Percentiles rank a stretch among this genome's conserved stretches.
These are phyloP conservation scores for Amanita molliuscula DNA, from an alignment of 768 basidiomycete species.

Conservation along the genomic window DNA sequence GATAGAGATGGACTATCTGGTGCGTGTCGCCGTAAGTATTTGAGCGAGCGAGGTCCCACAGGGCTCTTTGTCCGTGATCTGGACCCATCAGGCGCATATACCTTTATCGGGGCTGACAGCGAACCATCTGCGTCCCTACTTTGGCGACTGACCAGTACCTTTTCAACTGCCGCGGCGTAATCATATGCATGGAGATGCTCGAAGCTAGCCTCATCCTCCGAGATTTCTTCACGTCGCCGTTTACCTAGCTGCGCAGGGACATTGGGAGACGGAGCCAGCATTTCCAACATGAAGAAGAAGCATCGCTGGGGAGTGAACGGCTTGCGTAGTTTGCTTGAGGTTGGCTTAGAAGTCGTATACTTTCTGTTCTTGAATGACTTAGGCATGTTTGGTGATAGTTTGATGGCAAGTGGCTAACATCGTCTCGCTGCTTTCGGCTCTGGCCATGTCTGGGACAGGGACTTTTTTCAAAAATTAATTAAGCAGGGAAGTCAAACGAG, in stretches of 20 bases:
- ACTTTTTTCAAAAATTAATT: too few relatives aligned
- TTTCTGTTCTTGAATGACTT: slow-evolving; percentile 2
- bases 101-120: neutral
- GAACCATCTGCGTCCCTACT: neutral
- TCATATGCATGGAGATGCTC: slow-evolving; percentile 6
- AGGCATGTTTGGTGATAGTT: slow-evolving; percentile 1
- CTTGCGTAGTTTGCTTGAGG: slow-evolving; percentile 4
- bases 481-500: slow-evolving; percentile 20
- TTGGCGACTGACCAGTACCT: neutral
- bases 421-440: neutral
- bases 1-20: neutral
- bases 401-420: slow-evolving; percentile 17
- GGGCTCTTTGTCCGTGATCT: slow-evolving; percentile 1
- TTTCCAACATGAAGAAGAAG: slow-evolving; percentile 30
- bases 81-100: slow-evolving; percentile 1
- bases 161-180: neutral
- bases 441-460: too few relatives aligned
- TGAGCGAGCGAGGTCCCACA: neutral
- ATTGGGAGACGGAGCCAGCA: slow-evolving; percentile 14
- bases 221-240: slow-evolving; percentile 13
- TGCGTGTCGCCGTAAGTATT: neutral
- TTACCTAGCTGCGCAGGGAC: slow-evolving; percentile 15
- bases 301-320: slow-evolving; percentile 28
- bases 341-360: neutral
- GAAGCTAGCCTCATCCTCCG: slow-evolving; percentile 5